Conservation (phyloP, 331 rosid species). For the Malus hybrid region DNA sequence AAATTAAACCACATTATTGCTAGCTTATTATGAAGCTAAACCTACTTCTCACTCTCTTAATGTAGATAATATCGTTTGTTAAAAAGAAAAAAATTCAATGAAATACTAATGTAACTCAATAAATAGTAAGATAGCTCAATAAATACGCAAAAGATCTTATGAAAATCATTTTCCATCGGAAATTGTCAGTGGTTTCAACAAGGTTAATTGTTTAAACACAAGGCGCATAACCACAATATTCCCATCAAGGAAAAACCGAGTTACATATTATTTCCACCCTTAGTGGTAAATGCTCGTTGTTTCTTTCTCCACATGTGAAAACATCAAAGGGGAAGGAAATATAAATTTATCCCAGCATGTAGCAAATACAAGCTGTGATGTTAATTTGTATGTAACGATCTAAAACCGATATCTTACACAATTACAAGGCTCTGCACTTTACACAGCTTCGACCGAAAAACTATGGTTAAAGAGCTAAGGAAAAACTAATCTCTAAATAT, state of each 20-base stretch:
- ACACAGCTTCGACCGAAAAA: conserved; percentile 38
- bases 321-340: neutral
- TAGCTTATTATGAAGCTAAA: no score
- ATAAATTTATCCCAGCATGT: conserved; percentile 16
- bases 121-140: neutral
- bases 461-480: conserved; percentile 30
- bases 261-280: neutral
- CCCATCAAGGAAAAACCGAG: conserved; percentile 1
- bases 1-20: no score
- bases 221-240: neutral
- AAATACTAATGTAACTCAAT: no score
- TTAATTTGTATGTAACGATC: conserved; percentile 15
- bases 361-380: conserved; percentile 15
- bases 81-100: neutral
- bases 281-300: no score
- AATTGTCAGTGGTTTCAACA: neutral
- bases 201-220: neutral
- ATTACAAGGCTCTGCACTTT: conserved; percentile 53
- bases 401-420: conserved; percentile 22
- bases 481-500: conserved; percentile 40
- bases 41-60: accelerated
- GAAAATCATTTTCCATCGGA: no score
- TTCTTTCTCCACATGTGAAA: neutral
- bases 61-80: no score
- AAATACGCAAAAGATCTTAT: neutral